phyloP scores from a whole-genome alignment of 208 protist genomes.

The Acanthamoeba lenticulata region DNA sequence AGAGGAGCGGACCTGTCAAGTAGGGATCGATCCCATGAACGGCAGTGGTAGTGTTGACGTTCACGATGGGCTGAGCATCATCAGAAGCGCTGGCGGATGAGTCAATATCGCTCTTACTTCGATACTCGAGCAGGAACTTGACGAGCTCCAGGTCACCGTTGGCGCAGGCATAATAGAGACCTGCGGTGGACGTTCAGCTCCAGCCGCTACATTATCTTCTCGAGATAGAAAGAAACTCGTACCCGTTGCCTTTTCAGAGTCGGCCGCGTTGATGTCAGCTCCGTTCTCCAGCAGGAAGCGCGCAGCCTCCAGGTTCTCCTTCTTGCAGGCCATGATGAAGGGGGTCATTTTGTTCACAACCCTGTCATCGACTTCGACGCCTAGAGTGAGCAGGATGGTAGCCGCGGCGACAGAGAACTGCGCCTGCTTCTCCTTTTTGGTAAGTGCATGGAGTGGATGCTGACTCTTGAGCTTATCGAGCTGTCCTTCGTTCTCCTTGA shows the following conservation, averaged over 20 bases:
- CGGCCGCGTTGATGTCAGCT: neutral
- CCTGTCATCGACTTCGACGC: neutral
- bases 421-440: neutral
- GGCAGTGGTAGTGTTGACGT: neutral
- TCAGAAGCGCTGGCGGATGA: neutral
- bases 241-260: neutral
- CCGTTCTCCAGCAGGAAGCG: neutral
- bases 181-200: neutral
- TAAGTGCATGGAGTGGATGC: neutral
- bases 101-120: neutral
- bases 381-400: neutral
- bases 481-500: neutral
- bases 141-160: neutral
- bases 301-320: neutral
- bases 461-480: neutral
- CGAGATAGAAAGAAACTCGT: neutral
- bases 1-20: neutral
- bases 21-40: neutral
- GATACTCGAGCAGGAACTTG: neutral
- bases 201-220: neutral
- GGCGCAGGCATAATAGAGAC: neutral
- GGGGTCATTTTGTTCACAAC: neutral
- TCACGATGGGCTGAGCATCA: neutral
- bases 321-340: neutral
- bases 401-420: neutral